Base-by-base conservation (phyloP, 2,329 filamentous ascomycete species). In the Alternaria sp. region DNA sequence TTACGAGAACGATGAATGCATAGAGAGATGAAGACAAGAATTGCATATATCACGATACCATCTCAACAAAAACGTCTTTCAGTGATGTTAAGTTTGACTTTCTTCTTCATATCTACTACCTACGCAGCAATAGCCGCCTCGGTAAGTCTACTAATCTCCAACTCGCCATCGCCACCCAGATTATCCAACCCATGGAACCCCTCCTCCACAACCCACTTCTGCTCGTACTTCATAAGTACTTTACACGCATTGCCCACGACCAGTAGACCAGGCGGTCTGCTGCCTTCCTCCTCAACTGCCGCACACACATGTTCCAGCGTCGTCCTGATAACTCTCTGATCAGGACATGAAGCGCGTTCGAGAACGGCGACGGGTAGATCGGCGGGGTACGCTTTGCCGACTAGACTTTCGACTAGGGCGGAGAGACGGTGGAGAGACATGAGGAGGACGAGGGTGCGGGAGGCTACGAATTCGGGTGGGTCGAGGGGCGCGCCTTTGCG, bases 371-470 rank as follows among this genome's bases (percentile, higher is more conserved):
- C 97, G 0, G 95, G 94, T 1, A 94, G 96, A n/a, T 83, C 80
- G 33, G 80, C 81, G 0, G 95, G 95, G 90, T 93, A 97, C 3
- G 75, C 78, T 55, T 82, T 77, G 2, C 74, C 69, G 5, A 61
- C 60, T 10, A 99, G 82, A 73, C 92, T 92, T 7, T 85, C 84
- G 0, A 97, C 87, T 2, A 99, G 83, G 0, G 89, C 91, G 4
- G 82, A 83, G 15, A 99, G 89, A 55, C 96, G 88, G 81, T 99
- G 96, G 66, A 99, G 82, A 5, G 93, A 93, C 96, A 99, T 99
- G 51, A 99, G 83, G 69, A 98, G 97, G 5, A 99, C 92, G 1
- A 96, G 92, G 0, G 96, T 98, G 61, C 94, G 87, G 9, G 87
- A 91, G 3, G 86, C 78, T 0, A 94, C 88, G 78, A 89, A 97